A percentile compares a stretch with the other conserved stretches of the same genome.
Conservation (phyloP, 495 filamentous ascomycete species). For the Pseudomonodictys pantanalensis region DNA sequence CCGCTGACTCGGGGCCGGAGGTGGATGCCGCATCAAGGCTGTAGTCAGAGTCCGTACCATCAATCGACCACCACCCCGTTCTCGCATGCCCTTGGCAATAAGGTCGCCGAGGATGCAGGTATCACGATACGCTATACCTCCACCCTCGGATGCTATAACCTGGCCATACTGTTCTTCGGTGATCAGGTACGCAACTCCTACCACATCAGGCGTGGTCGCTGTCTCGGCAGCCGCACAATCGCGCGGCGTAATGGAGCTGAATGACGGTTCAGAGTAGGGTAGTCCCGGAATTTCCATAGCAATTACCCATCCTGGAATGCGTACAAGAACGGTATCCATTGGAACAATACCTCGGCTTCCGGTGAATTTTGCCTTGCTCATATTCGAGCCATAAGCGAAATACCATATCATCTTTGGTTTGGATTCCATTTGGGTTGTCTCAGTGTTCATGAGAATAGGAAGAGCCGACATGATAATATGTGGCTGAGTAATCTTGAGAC, state of each 20-base stretch:
- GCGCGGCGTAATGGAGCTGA: background rate
- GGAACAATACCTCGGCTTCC: conserved; percentile 8
- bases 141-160: conserved; percentile 10
- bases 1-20: background rate
- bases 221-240: background rate
- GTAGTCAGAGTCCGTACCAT: conserved; percentile 1
- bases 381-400: conserved; percentile 19
- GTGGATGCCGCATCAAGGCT: background rate
- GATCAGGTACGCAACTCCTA: conserved; percentile 4
- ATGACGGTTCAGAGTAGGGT: conserved; percentile 15
- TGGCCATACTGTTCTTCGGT: conserved; percentile 1
- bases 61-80: background rate
- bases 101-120: background rate
- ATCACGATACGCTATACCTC: conserved; percentile 9
- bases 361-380: conserved; percentile 13
- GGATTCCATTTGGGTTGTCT: background rate
- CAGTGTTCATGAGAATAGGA: background rate
- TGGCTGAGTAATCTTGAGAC: background rate
- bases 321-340: background rate
- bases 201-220: background rate
- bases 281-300: conserved; percentile 7
- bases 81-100: background rate
- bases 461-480: background rate
- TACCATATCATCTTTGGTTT: conserved; percentile 3
- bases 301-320: background rate